Conservation (phyloP, 768 basidiomycete genomes). For the Lyophyllum shimeji region DNA sequence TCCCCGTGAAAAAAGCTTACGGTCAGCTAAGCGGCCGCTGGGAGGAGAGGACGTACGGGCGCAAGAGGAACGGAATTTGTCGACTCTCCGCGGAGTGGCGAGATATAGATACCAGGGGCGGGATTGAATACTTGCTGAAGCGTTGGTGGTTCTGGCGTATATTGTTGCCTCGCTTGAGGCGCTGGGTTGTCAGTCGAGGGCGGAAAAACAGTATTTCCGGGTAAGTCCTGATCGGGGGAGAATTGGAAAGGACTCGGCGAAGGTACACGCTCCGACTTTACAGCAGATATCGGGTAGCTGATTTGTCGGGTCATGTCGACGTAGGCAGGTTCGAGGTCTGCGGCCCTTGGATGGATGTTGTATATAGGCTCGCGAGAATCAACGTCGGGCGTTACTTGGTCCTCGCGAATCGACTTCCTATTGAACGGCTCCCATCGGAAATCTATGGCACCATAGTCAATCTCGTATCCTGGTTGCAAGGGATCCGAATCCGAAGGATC, state of each 20-base stretch:
- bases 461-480: constrained; percentile 31
- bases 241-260: constrained; percentile 29
- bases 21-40: not conserved
- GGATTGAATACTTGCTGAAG: constrained; percentile 30
- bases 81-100: constrained; percentile 26
- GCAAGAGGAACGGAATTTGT: not conserved
- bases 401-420: constrained; percentile 20
- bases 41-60: not conserved
- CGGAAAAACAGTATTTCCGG: not conserved
- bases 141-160: constrained; percentile 5
- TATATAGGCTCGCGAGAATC: not conserved
- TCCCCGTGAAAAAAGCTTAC: not conserved
- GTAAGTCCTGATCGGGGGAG: constrained; percentile 15
- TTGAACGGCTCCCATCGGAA: constrained; percentile 60
- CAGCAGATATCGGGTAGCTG: not conserved
- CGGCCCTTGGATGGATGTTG: not conserved
- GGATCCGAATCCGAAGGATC: constrained; percentile 44
- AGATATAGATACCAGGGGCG: constrained; percentile 36
- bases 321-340: not conserved
- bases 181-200: not conserved
- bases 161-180: not conserved
- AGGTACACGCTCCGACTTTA: constrained; percentile 10
- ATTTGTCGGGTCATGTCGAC: not conserved
- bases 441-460: constrained; percentile 42
- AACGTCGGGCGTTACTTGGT: not conserved